Conservation (phyloP, 345 rosid genomes). For the Syzygium grande region DNA sequence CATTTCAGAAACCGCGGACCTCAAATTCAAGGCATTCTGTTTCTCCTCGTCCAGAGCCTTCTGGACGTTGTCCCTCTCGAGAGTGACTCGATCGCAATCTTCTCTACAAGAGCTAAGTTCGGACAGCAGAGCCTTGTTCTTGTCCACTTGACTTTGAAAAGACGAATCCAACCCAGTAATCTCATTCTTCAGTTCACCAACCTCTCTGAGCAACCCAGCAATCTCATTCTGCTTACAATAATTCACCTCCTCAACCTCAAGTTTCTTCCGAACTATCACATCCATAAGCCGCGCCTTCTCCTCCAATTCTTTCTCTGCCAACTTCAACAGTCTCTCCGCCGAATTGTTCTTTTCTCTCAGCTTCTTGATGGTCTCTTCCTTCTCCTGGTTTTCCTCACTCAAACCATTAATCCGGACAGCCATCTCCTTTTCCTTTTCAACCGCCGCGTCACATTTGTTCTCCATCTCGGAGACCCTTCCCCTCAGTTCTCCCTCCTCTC, state of each 20-base stretch:
- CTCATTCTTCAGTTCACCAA: conserved; percentile 19
- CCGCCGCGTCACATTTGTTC: conserved; percentile 25
- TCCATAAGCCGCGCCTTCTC: conserved; percentile 24
- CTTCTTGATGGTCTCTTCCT: conserved; percentile 22
- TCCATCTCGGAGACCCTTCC: conserved; percentile 30
- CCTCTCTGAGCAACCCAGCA: conserved; percentile 25
- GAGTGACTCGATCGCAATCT: conserved; percentile 15
- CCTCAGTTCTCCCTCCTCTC: conserved; percentile 31
- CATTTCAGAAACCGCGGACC: conserved; percentile 20
- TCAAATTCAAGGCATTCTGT: conserved; percentile 20
- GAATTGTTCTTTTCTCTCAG: conserved; percentile 19
- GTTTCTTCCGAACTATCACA: conserved; percentile 28
- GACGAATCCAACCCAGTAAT: conserved; percentile 19
- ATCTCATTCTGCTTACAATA: conserved; percentile 28
- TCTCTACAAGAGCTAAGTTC: conserved; percentile 19
- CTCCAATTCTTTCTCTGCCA: conserved; percentile 6
- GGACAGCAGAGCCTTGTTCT: conserved; percentile 17
- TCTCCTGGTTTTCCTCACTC: conserved; percentile 21
- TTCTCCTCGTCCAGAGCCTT: conserved; percentile 38
- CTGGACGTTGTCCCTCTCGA: conserved; percentile 29
- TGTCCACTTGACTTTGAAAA: conserved; percentile 14
- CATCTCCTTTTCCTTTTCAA: conserved; percentile 29
- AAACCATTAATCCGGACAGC: conserved; percentile 25
- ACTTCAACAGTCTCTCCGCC: conserved; percentile 9
- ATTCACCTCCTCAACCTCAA: conserved; percentile 32